Conservation (phyloP, 441 rosid genomes). For the Jatropha multifida region DNA sequence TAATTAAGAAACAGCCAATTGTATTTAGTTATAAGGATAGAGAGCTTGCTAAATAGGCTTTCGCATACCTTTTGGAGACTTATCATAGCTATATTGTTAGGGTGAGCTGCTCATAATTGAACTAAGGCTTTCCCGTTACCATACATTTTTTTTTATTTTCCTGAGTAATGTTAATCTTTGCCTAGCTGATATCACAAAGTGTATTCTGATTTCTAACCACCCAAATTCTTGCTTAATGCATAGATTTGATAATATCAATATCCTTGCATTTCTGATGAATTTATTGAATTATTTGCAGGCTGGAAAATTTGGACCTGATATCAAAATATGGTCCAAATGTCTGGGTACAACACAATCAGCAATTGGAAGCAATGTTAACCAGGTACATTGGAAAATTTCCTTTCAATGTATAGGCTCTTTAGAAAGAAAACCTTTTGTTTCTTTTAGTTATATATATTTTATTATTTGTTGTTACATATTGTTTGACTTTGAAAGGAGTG, state of each 20-base stretch:
- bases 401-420: neutral
- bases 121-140: no score
- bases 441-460: neutral
- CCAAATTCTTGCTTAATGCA: neutral
- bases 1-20: neutral
- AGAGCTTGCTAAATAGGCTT: no score
- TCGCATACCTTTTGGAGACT: no score
- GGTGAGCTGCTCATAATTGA: no score
- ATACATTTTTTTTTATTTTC: no score
- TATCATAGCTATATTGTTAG: no score
- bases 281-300: constrained; percentile 41
- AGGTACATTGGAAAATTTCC: constrained; percentile 46
- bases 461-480: neutral
- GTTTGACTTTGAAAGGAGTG: constrained; percentile 3
- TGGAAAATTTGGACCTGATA: constrained; percentile 93
- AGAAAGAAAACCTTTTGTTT: neutral
- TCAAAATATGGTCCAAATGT: constrained; percentile 81
- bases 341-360: constrained; percentile 75
- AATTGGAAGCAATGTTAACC: constrained; percentile 59
- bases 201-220: no score
- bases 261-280: constrained; percentile 8
- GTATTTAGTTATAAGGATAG: neutral
- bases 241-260: constrained; percentile 3
- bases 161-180: no score
- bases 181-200: no score